These are phyloP conservation scores for Xylariales sp. DNA, from an alignment of 2,329 filamentous ascomycete genomes.

Conservation along the genomic window DNA sequence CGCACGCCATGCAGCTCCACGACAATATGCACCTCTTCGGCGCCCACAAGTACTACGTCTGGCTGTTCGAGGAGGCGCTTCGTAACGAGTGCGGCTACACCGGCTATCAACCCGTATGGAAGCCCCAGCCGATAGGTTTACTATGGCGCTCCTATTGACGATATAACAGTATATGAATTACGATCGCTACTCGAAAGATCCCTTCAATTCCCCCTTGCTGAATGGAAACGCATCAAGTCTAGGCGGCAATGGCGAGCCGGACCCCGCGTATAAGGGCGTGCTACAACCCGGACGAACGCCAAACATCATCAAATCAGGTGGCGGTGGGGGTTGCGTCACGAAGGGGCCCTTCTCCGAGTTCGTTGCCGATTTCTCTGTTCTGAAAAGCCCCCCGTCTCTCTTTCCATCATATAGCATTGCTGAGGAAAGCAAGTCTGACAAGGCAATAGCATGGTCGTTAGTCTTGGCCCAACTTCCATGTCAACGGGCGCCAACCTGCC, in stretches of 20 bases:
- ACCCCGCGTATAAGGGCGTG: slow-evolving; percentile 44
- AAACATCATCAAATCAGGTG: slow-evolving; percentile 58
- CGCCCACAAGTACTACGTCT: slow-evolving; percentile 50
- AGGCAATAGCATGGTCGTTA: slow-evolving; percentile 54
- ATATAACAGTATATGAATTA: slow-evolving; percentile 61
- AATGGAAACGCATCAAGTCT: slow-evolving; percentile 64
- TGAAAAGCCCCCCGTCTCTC: background rate
- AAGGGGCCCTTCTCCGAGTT: slow-evolving; percentile 60
- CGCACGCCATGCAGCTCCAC: slow-evolving; percentile 47
- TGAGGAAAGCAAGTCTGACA: slow-evolving; percentile 6
- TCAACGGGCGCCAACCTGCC: slow-evolving; percentile 47
- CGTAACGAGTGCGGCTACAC: slow-evolving; percentile 51
- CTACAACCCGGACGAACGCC: slow-evolving; percentile 50
- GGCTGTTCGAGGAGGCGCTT: slow-evolving; percentile 49
- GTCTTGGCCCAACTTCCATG: slow-evolving; percentile 53
- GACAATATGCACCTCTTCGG: slow-evolving; percentile 46
- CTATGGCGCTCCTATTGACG: slow-evolving; percentile 14
- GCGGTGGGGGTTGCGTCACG: slow-evolving; percentile 66
- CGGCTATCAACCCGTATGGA: slow-evolving; percentile 49
- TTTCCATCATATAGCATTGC: background rate
- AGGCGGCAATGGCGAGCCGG: slow-evolving; percentile 58
- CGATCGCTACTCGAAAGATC: slow-evolving; percentile 61
- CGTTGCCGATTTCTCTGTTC: slow-evolving; percentile 23
- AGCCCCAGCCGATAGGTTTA: background rate
- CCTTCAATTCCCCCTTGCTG: slow-evolving; percentile 62